Conservation (phyloP, 148 eudicot species). For the Linanthus parryae region DNA sequence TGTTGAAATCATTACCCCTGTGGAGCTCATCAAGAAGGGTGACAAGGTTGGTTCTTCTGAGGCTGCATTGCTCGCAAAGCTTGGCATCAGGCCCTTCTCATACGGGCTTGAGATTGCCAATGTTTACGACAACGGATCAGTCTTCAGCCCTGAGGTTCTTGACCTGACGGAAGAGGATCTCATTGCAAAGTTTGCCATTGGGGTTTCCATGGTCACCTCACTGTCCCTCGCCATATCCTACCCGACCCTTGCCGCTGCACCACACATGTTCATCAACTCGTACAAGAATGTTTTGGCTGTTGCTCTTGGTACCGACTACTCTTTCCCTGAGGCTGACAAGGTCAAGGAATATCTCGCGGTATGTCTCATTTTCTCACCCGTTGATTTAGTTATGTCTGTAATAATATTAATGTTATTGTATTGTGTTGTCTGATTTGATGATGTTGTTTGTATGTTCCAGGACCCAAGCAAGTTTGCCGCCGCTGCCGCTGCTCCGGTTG, state of each 20-base stretch:
- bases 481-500: slow-evolving; percentile 30
- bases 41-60: slow-evolving; percentile 54
- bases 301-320: slow-evolving; percentile 35
- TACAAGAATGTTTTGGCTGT: slow-evolving; percentile 39
- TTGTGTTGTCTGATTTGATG: neutral
- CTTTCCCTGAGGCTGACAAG: slow-evolving; percentile 39
- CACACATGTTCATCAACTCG: slow-evolving; percentile 46
- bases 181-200: slow-evolving; percentile 26
- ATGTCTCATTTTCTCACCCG: neutral
- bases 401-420: neutral
- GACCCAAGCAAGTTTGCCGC: slow-evolving; percentile 40
- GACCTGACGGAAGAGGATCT: slow-evolving; percentile 42
- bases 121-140: slow-evolving; percentile 46
- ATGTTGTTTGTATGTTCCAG: slow-evolving; percentile 12
- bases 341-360: slow-evolving; percentile 38
- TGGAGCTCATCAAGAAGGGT: slow-evolving; percentile 52
- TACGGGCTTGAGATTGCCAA: slow-evolving; percentile 34
- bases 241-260: slow-evolving; percentile 43
- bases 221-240: slow-evolving; percentile 32
- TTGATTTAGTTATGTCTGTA: too few species aligned
- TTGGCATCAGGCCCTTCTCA: slow-evolving; percentile 43
- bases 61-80: slow-evolving; percentile 44
- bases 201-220: slow-evolving; percentile 31
- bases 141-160: slow-evolving; percentile 43
- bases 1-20: slow-evolving; percentile 48